Evolutionary conservation across 108 stramenopile genomes (phyloP).

Genomic region (Stephanodiscus triporus): DNA sequence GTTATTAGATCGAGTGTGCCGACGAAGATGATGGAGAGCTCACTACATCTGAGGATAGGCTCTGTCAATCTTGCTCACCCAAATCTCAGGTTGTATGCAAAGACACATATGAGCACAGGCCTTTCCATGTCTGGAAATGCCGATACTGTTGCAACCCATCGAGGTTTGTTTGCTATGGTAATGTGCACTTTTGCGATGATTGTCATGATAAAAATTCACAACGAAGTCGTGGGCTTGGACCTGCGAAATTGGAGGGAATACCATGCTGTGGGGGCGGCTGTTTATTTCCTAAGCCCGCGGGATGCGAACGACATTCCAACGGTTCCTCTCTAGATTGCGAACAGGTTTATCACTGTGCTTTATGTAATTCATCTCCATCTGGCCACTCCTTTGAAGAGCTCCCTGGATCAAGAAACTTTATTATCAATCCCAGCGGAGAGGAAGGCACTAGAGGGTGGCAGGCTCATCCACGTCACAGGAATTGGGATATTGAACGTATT

Average conservation of each 20-base stretch:
- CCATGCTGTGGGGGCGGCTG: slow-evolving; percentile 60
- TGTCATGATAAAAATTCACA: slow-evolving; percentile 66
- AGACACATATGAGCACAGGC: slow-evolving; percentile 54
- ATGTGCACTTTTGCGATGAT: slow-evolving; percentile 63
- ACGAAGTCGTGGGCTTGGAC: slow-evolving; percentile 34
- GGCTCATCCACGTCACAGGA: slow-evolving; percentile 1
- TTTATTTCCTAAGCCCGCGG: slow-evolving; percentile 54
- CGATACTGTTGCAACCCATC: slow-evolving; percentile 72
- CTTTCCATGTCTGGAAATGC: slow-evolving; percentile 67
- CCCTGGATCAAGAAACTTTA: slow-evolving; percentile 63
- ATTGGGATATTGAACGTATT: slow-evolving; percentile 50
- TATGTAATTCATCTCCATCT: slow-evolving; percentile 39
- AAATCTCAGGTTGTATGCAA: slow-evolving; percentile 55
- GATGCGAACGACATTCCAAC: slow-evolving; percentile 49
- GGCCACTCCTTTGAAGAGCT: slow-evolving; percentile 3
- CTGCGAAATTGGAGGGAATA: slow-evolving; percentile 36
- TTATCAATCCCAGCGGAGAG: slow-evolving; percentile 64
- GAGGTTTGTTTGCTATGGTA: slow-evolving; percentile 64
- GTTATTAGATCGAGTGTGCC: slow-evolving; percentile 72
- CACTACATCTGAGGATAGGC: slow-evolving; percentile 34
- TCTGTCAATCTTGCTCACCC: slow-evolving; percentile 62
- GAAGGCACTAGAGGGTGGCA: slow-evolving; percentile 54
- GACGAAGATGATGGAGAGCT: slow-evolving; percentile 50
- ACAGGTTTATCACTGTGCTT: slow-evolving; percentile 64
- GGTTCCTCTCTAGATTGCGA: slow-evolving; percentile 59